phyloP scores from a whole-genome alignment of 2,329 filamentous ascomycete genomes.

The Chaetomium sp. region DNA sequence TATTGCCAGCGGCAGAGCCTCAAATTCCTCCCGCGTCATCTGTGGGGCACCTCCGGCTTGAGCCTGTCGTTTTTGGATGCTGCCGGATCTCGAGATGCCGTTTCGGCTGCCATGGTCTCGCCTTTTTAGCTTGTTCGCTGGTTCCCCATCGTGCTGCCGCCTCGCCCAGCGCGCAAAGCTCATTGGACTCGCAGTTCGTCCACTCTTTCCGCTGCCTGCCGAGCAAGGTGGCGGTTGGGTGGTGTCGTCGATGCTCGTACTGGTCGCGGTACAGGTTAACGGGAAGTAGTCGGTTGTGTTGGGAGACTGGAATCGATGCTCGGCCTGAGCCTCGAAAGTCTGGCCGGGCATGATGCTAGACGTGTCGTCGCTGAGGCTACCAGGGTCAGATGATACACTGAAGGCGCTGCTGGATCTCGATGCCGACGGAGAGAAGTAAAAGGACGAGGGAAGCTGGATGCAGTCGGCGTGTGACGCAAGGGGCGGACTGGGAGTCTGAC shows the following conservation, averaged over 20 bases:
- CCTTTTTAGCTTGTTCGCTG: slow-evolving; percentile 8
- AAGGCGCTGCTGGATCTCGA: slow-evolving; percentile 31
- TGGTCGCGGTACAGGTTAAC: slow-evolving; percentile 15
- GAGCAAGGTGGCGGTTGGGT: slow-evolving; percentile 29
- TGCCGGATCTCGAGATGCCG: slow-evolving; percentile 32
- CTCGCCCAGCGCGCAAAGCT: slow-evolving; percentile 34
- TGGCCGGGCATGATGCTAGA: slow-evolving; percentile 32
- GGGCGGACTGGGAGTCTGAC: background rate
- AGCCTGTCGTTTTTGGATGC: slow-evolving; percentile 33
- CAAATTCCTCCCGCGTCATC: slow-evolving; percentile 52
- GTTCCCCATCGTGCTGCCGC: slow-evolving; percentile 29
- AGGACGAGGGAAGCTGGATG: slow-evolving; percentile 27
- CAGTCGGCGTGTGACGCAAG: slow-evolving; percentile 18
- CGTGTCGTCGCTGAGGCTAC: slow-evolving; percentile 16
- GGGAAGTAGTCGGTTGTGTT: slow-evolving; percentile 24
- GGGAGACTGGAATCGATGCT: slow-evolving; percentile 17
- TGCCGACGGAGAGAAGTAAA: slow-evolving; percentile 33
- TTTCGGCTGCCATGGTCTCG: slow-evolving; percentile 25
- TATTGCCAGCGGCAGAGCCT: slow-evolving; percentile 53
- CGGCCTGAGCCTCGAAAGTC: slow-evolving; percentile 25
- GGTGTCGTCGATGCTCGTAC: slow-evolving; percentile 17
- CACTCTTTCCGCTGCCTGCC: slow-evolving; percentile 26
- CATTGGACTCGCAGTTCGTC: slow-evolving; percentile 30
- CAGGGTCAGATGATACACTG: slow-evolving; percentile 21
- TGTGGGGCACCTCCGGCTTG: slow-evolving; percentile 36